Evolutionary conservation across 2,329 filamentous ascomycete genomes (phyloP).

Genomic region (Aspergillus brasiliensis): DNA sequence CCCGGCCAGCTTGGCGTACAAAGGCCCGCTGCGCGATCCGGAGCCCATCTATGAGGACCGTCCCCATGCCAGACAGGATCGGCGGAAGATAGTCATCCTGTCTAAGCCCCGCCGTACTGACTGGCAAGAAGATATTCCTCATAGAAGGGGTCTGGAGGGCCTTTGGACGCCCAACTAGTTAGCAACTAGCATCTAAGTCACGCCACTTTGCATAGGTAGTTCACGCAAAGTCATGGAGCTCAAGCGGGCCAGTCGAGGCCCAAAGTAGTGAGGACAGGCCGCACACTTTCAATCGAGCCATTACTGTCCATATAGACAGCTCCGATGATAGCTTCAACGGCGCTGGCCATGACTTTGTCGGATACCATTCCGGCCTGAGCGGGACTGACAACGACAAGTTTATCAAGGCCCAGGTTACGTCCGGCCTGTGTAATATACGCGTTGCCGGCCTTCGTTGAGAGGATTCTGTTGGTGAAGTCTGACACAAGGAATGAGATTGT

Average conservation of each 20-base stretch:
- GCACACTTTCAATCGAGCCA: conserved; percentile 7
- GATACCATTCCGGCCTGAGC: conserved; percentile 21
- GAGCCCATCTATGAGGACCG: too few species aligned
- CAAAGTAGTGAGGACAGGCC: conserved; percentile 10
- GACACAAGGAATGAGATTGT: not conserved
- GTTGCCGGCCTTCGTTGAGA: conserved; percentile 11
- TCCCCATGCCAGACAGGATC: too few species aligned
- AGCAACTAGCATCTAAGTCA: not conserved
- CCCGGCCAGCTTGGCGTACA: too few species aligned
- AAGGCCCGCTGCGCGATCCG: too few species aligned
- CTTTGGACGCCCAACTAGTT: not conserved
- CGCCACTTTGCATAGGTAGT: not conserved
- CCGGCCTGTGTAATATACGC: conserved; percentile 16
- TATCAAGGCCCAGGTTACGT: conserved; percentile 6
- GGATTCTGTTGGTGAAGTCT: conserved; percentile 5
- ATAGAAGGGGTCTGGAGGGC: not conserved
- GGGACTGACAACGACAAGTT: conserved; percentile 16
- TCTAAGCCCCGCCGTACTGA: not conserved
- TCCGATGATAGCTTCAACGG: conserved; percentile 39
- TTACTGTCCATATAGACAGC: conserved; percentile 34
- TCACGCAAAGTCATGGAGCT: not conserved
- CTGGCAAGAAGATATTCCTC: not conserved
- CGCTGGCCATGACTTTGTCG: conserved; percentile 28
- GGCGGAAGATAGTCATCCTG: too few species aligned
- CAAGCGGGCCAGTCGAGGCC: conserved; percentile 15